phyloP scores from a whole-genome alignment of 257 asterid genomes.

The Voacanga thouarsii region DNA sequence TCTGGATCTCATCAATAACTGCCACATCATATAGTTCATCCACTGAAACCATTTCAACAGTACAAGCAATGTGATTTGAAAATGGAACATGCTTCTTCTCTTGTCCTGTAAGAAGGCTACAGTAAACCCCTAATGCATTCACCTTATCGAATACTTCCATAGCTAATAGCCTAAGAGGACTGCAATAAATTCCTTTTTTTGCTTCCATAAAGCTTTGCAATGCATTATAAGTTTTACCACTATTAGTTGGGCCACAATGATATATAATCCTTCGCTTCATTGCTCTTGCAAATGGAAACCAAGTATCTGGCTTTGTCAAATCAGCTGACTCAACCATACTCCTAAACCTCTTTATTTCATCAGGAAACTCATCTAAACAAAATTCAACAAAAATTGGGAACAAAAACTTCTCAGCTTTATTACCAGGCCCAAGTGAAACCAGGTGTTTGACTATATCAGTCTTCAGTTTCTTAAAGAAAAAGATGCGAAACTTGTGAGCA shows the following conservation, averaged over 20 bases:
- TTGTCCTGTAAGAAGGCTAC: constrained; percentile 86
- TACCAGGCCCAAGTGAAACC: constrained; percentile 61
- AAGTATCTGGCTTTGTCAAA: constrained; percentile 86
- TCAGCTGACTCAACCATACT: constrained; percentile 82
- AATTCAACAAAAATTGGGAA: constrained; percentile 86
- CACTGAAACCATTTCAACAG: constrained; percentile 90
- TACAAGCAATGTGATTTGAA: constrained; percentile 90
- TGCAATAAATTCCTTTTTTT: constrained; percentile 81
- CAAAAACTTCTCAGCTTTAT: constrained; percentile 63
- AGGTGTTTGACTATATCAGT: constrained; percentile 53
- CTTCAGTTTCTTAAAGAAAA: constrained; percentile 50
- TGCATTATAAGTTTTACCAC: constrained; percentile 95
- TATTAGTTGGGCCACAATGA: constrained; percentile 97
- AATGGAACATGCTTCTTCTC: constrained; percentile 84
- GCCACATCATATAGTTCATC: constrained; percentile 87
- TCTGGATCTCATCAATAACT: constrained; percentile 88
- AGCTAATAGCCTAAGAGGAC: constrained; percentile 93
- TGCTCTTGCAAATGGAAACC: constrained; percentile 98
- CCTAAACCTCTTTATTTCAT: constrained; percentile 71
- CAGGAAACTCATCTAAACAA: constrained; percentile 67
- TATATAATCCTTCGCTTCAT: constrained; percentile 85
- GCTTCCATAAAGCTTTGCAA: constrained; percentile 96
- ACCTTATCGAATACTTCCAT: constrained; percentile 98
- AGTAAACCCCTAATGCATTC: constrained; percentile 79
- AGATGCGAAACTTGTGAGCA: constrained; percentile 47